A percentile compares a stretch with the other conserved stretches of the same genome.
Conservation (phyloP, 2,329 filamentous ascomycete genomes). For the Coniochaeta prunicola region DNA sequence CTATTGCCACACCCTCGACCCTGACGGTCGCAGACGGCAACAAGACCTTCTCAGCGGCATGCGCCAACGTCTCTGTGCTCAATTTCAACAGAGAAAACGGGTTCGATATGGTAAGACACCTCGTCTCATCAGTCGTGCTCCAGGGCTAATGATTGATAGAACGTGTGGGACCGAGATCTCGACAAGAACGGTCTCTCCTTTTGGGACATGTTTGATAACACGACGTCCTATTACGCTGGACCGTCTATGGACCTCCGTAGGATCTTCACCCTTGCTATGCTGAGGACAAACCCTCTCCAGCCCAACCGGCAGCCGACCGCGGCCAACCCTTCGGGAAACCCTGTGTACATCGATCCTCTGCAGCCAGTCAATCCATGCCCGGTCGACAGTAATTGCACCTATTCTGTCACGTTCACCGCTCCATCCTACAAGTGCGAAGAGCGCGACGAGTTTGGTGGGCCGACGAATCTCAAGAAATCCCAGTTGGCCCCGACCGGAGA, state of each 20-base stretch:
- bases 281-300: constrained; percentile 5
- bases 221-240: constrained; percentile 3
- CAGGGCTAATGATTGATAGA: too few species aligned
- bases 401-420: constrained; percentile 3
- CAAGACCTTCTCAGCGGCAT: neutral
- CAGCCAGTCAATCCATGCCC: constrained; percentile 7
- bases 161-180: neutral
- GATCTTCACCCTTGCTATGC: constrained; percentile 4
- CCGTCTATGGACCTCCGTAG: constrained; percentile 5
- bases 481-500: constrained; percentile 6
- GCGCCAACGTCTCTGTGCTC: constrained; percentile 5
- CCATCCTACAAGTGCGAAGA: constrained; percentile 9
- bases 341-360: neutral
- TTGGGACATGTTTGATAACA: constrained; percentile 4
- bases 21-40: constrained; percentile 3
- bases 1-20: constrained; percentile 10
- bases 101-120: constrained; percentile 4
- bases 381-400: constrained; percentile 7
- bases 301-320: neutral
- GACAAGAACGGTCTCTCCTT: constrained; percentile 6
- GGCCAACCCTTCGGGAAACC: neutral
- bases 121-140: too few species aligned
- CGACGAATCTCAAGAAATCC: constrained; percentile 3
- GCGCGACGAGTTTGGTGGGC: constrained; percentile 8
- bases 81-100: constrained; percentile 8